Base-by-base conservation (phyloP, 306 rosid genomes). In the Rubus idaeus region DNA sequence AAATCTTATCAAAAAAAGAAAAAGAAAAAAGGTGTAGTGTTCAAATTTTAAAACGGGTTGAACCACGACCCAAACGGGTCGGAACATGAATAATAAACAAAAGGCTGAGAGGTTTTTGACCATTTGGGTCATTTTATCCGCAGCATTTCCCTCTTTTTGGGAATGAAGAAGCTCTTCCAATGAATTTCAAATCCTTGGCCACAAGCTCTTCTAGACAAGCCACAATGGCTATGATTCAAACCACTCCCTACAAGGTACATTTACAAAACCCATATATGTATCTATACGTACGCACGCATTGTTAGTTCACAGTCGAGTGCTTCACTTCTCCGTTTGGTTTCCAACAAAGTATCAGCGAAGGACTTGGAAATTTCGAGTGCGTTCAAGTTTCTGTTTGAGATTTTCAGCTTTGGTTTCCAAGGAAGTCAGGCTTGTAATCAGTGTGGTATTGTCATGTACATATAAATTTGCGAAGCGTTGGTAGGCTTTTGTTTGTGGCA, bases 181-280 rank as follows among this genome's bases (percentile, higher is more conserved):
- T 82, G 85, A 86, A 62, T 77, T 73, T 84, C 81, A 83, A 86
- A 67, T 86, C 91, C 73, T 77, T 87, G 61, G 83, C 90, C 66
- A 72, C 93, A 8, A 85, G 73, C 84, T 86, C 91, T 41, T 83
- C 88, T 49, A 68, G 76, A 37, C 85, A 86, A 64, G 82, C 91
- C 72, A 76, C 93, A 58, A 83, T 88, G 81, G 79, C 92, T 18
- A 52, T 84, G 68, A 69, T 87, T 80, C 86, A 82, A 20, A 12
- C 91, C 76, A 84, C 97, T 78, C 81, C 96, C 17, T 90, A 85
- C 78, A 73, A 75, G 87, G 98, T 30, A 30, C 35, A 30, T 30
- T 30, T 30, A 30, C 35, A 30, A 30, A 30, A 30, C 35, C 35
- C 35, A 30, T 30, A 30, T 30, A 30, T 30, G 35, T 30, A 30